Evolutionary conservation across 345 rosid species (phyloP), one percentile per base, ranked within the genome.

Genomic region (Hevea brasiliensis): DNA sequence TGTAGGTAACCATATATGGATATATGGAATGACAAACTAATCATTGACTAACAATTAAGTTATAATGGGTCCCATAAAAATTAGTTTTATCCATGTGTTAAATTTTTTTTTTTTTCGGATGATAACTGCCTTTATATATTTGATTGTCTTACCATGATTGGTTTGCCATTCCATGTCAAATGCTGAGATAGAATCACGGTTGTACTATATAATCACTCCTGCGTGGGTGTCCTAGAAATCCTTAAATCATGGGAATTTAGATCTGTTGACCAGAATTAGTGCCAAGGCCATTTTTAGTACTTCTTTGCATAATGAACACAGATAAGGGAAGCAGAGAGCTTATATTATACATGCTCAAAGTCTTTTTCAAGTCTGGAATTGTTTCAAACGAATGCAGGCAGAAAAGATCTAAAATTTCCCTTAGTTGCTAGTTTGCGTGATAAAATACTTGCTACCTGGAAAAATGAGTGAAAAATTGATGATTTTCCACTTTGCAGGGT

Each of bases 401-500:
- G 11, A 1, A 21, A 42, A 57, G 56, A 42, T 44, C 42, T 23
- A 12, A 17, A 41, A 70, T 35, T 23, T 9, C 61, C 40, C 24
- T 70, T 42, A 27, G 21, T 20, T 23, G 35, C 47, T 29, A 21
- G 23, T 13, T 65, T 44, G 35, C 6, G 1, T 20, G 21, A 12
- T 65, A 58, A 61, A 70, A 2, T 42, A 32, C 0, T 29, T 21
- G 20, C 24, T 21, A 3, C 42, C 6, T 18, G 24, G 6, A 29
- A 10, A 70, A 21, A 1, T 40, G 10, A 56, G 11, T 17, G 23
- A 57, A 70, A 68, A 1, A 14, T 21, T 56, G 63, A 57, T 73
- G 53, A 35, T 79, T 77, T 78, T 80, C 60, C 55, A 44, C 64
- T 69, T 60, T 61, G 72, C 85, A 94, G 97, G 98, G 81, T 94